Evolutionary conservation across 305 asterid genomes (phyloP).

Genomic region (Solanum hybrid): DNA sequence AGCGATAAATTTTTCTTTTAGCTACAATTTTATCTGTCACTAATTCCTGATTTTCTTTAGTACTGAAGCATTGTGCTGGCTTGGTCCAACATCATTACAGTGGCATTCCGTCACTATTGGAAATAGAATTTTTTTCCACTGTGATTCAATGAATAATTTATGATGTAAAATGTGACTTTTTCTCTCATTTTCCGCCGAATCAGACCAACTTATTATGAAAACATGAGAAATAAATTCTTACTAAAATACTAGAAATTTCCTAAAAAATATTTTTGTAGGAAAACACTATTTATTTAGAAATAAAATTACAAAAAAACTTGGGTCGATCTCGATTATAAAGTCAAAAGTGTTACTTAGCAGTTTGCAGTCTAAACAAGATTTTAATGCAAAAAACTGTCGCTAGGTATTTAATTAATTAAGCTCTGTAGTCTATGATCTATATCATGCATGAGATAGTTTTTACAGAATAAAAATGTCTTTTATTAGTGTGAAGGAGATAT

Average conservation of each 20-base stretch:
- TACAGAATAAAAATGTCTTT: background rate
- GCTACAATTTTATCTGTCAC: background rate
- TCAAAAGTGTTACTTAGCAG: background rate
- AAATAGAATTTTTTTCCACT: background rate
- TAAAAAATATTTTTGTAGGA: too few species aligned
- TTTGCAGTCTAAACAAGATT: background rate
- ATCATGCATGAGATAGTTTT: background rate
- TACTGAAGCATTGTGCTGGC: background rate
- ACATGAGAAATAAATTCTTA: too few species aligned
- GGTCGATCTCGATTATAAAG: background rate
- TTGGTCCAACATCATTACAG: background rate
- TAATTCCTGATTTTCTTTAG: too few species aligned
- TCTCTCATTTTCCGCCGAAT: accelerated
- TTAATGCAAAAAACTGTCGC: background rate
- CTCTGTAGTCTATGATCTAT: background rate
- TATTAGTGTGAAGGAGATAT: background rate
- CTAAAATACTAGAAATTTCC: too few species aligned
- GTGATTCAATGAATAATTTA: too few species aligned
- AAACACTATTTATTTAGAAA: too few species aligned
- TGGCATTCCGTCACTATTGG: background rate
- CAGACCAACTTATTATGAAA: too few species aligned
- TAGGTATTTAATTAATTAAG: background rate
- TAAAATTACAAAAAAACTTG: background rate
- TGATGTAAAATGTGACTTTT: background rate
- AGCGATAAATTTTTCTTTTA: background rate